A percentile compares a stretch with the other conserved stretches of the same genome.
Conservation (phyloP, 345 rosid genomes). For the Brassica rapa region DNA sequence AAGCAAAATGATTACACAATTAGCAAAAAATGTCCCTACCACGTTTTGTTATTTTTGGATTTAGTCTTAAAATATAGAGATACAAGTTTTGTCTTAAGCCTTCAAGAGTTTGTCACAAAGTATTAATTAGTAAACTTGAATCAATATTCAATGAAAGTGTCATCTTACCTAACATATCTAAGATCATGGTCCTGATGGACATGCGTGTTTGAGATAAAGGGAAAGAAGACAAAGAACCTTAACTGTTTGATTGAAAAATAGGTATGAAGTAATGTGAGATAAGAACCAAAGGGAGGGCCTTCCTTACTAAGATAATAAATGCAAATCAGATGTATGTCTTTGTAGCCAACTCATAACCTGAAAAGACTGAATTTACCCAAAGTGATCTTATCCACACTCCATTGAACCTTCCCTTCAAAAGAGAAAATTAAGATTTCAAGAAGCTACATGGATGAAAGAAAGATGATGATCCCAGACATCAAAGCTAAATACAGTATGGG, state of each 20-base stretch:
- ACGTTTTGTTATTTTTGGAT: not conserved
- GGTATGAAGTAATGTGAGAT: conserved; percentile 20
- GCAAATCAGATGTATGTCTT: conserved; percentile 28
- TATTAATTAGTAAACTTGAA: conserved; percentile 33
- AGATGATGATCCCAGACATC: not conserved
- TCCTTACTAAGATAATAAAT: conserved; percentile 24
- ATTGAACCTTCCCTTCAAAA: not conserved
- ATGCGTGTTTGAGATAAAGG: conserved; percentile 23
- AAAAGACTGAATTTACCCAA: not conserved
- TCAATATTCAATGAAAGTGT: conserved; percentile 24
- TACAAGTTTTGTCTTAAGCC: conserved; percentile 21
- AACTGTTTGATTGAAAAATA: conserved; percentile 24
- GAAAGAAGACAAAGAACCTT: conserved; percentile 31
- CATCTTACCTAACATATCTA: conserved; percentile 40
- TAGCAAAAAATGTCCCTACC: conserved; percentile 17
- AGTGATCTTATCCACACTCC: conserved; percentile 19
- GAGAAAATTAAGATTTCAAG: not conserved
- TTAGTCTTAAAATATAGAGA: conserved; percentile 11
- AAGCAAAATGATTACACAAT: conserved; percentile 16
- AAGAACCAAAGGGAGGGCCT: conserved; percentile 16
- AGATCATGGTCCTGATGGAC: conserved; percentile 26
- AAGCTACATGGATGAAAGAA: not conserved
- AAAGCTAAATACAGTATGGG: conserved; percentile 21
- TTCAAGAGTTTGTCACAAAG: conserved; percentile 12
- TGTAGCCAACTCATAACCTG: conserved; percentile 30